These are phyloP conservation scores for Kwoniella sp. DNA, from an alignment of 768 basidiomycete species.

Conservation along the genomic window DNA sequence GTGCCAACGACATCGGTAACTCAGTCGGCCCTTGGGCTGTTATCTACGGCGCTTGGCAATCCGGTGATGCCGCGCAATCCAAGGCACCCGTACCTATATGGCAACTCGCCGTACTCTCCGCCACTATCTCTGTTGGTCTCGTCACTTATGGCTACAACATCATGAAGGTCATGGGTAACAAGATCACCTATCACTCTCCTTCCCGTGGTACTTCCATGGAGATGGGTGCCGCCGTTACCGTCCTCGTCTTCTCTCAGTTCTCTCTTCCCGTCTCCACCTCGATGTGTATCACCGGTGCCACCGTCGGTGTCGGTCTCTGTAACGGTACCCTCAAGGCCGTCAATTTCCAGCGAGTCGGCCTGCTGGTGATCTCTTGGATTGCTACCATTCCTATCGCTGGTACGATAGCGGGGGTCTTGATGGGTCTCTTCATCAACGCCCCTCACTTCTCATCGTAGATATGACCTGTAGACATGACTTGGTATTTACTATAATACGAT, in stretches of 20 bases:
- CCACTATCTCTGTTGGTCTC: conserved; percentile 45
- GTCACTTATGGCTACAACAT: conserved; percentile 57
- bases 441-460: conserved; percentile 39
- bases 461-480: not conserved
- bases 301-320: conserved; percentile 44
- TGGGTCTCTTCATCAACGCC: conserved; percentile 54
- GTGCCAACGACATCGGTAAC: conserved; percentile 58
- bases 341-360: conserved; percentile 42
- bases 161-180: conserved; percentile 58
- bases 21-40: conserved; percentile 57
- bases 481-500: not conserved
- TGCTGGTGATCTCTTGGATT: conserved; percentile 35
- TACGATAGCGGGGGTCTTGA: conserved; percentile 47
- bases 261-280: conserved; percentile 51
- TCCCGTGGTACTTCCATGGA: conserved; percentile 60
- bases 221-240: conserved; percentile 59
- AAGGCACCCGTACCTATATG: conserved; percentile 56
- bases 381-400: conserved; percentile 43
- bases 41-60: conserved; percentile 58
- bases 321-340: conserved; percentile 40
- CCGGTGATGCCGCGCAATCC: conserved; percentile 40
- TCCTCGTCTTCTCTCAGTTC: conserved; percentile 58
- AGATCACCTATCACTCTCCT: conserved; percentile 58
- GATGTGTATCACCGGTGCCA: conserved; percentile 53
- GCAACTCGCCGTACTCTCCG: conserved; percentile 57